These are phyloP conservation scores for Cladophialophora exuberans DNA, from an alignment of 2,329 filamentous ascomycete species.

Conservation along the genomic window DNA sequence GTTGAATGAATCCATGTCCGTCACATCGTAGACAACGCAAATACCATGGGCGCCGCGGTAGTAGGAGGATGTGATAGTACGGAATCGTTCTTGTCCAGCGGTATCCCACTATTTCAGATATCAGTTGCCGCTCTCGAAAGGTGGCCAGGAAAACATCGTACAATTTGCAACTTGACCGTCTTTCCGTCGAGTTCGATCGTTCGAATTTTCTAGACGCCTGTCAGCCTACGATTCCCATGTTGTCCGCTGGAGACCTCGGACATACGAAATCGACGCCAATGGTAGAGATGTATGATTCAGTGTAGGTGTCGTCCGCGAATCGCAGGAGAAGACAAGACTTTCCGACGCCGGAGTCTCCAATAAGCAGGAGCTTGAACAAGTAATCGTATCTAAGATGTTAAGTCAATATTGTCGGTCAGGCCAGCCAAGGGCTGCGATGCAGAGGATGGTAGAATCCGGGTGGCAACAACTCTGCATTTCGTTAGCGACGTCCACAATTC, in stretches of 20 bases:
- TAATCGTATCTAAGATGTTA: slow-evolving; percentile 85
- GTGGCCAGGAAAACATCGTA: slow-evolving; percentile 52
- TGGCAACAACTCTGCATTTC: slow-evolving; percentile 17
- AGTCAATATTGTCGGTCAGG: slow-evolving; percentile 17
- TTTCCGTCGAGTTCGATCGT: slow-evolving; percentile 99
- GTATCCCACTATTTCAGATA: slow-evolving; percentile 81
- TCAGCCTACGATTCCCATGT: slow-evolving; percentile 36
- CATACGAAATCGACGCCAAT: slow-evolving; percentile 98
- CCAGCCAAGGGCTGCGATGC: not conserved
- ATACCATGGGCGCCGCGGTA: slow-evolving; percentile 99
- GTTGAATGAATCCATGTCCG: slow-evolving; percentile 99
- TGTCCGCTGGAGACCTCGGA: slow-evolving; percentile 38
- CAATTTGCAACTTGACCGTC: slow-evolving; percentile 99
- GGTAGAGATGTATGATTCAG: slow-evolving; percentile 98
- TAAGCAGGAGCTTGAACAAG: slow-evolving; percentile 99
- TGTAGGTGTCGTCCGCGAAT: slow-evolving; percentile 99
- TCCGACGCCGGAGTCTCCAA: slow-evolving; percentile 99
- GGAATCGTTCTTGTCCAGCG: slow-evolving; percentile 98
- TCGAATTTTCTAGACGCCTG: slow-evolving; percentile 82
- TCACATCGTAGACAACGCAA: slow-evolving; percentile 99
- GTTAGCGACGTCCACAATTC: not conserved
- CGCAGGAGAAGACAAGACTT: slow-evolving; percentile 98
- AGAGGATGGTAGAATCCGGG: not conserved
- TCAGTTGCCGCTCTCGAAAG: slow-evolving; percentile 35
- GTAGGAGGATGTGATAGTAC: slow-evolving; percentile 99